Evolutionary conservation across 1,284 basidiomycete genomes (phyloP).

Genomic region (Irpex rosettiformis): DNA sequence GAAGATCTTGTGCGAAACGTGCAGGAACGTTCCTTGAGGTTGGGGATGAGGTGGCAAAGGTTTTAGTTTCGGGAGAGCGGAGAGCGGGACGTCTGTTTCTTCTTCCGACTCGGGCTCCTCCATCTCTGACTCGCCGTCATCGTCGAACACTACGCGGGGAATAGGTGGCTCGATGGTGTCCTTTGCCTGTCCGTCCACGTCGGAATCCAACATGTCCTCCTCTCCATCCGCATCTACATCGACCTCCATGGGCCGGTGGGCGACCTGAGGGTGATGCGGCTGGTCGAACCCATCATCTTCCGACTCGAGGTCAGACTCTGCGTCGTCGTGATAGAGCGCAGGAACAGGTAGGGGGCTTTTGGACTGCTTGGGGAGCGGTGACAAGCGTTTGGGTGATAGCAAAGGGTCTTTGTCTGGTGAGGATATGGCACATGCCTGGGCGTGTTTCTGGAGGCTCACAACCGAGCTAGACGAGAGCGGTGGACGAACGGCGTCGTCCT

Average conservation of each 20-base stretch:
- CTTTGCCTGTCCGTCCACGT: not conserved
- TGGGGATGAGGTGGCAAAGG: not conserved
- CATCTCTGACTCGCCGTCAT: constrained; percentile 2
- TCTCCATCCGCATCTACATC: not conserved
- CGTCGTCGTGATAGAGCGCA: not conserved
- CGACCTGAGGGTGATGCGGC: not conserved
- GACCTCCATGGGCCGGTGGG: not conserved
- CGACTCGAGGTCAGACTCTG: not conserved
- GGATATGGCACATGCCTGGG: not conserved
- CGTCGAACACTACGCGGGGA: not conserved
- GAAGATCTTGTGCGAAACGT: not conserved
- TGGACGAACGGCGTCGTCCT: not conserved
- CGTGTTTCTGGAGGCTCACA: not conserved
- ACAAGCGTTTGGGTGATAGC: not conserved
- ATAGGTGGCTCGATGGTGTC: not conserved
- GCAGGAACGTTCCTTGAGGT: not conserved
- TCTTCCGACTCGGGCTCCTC: constrained; percentile 1
- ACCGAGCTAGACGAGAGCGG: not conserved
- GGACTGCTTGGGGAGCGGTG: not conserved
- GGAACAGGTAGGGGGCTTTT: not conserved
- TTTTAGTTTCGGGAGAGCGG: not conserved
- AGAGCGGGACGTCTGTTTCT: not conserved
- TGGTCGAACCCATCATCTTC: not conserved
- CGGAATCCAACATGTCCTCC: not conserved
- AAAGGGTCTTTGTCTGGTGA: not conserved